Percentiles rank a stretch among this genome's conserved stretches.
Evolutionary conservation across 2,329 filamentous ascomycete species (phyloP).

Genomic region (Amylocarpus encephaloides): DNA sequence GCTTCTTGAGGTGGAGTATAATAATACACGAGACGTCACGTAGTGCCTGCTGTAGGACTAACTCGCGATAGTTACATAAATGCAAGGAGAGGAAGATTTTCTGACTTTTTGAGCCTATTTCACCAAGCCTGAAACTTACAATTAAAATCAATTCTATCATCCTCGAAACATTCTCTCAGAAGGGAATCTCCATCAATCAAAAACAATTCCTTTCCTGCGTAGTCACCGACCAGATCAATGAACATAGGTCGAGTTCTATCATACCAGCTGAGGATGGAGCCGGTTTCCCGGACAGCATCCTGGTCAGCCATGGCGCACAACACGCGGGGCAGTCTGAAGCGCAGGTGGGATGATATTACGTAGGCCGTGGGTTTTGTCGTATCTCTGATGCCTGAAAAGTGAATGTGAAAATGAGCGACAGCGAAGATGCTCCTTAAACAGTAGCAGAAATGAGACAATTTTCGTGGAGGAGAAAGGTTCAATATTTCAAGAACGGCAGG

Average conservation of each 20-base stretch:
- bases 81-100: no score
- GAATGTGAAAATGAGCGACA: no score
- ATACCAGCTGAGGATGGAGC: slow-evolving; percentile 34
- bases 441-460: no score
- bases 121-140: slow-evolving; percentile 30
- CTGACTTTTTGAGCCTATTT: background rate
- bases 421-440: no score
- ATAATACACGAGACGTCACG: background rate
- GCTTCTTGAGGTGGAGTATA: background rate
- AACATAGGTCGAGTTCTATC: slow-evolving; percentile 37
- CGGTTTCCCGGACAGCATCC: slow-evolving; percentile 6
- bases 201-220: slow-evolving; percentile 67
- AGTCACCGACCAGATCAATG: slow-evolving; percentile 68
- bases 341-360: no score
- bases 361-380: no score
- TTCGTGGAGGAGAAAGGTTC: no score
- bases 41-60: no score
- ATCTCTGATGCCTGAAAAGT: no score
- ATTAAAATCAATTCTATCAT: slow-evolving; percentile 57
- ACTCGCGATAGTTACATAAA: no score
- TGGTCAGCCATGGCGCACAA: slow-evolving; percentile 6
- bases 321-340: background rate
- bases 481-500: no score
- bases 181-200: slow-evolving; percentile 68
- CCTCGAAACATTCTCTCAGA: slow-evolving; percentile 56